Percentiles rank a stretch among this genome's conserved stretches.
Conservation (phyloP, 179 eudicot genomes). For the Pouteria campechiana region DNA sequence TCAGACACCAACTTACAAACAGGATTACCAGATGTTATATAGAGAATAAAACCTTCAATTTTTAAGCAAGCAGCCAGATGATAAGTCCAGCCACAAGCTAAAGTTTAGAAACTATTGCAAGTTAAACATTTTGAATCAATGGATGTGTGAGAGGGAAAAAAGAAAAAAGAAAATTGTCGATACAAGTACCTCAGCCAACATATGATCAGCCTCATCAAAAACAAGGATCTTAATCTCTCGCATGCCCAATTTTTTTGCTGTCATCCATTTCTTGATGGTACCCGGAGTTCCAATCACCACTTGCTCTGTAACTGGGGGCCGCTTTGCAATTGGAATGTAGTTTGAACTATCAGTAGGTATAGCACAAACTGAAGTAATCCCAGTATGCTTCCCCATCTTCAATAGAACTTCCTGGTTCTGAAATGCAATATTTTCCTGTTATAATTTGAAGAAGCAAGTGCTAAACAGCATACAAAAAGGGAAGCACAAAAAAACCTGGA, state of each 20-base stretch:
- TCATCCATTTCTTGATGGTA: slow-evolving; percentile 53
- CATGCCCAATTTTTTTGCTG: slow-evolving; percentile 41
- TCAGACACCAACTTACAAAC: no score
- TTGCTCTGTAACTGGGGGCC: slow-evolving; percentile 53
- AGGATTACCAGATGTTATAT: no score
- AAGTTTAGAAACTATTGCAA: background rate
- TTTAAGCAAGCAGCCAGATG: no score
- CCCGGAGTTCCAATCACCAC: slow-evolving; percentile 92
- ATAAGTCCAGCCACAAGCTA: no score
- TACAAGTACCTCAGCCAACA: slow-evolving; percentile 84
- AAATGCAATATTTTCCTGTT: slow-evolving; percentile 12
- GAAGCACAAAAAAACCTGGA: slow-evolving; percentile 35
- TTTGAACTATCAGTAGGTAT: slow-evolving; percentile 43
- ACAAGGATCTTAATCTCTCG: slow-evolving; percentile 69
- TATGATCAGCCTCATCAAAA: slow-evolving; percentile 94
- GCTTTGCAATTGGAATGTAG: slow-evolving; percentile 32
- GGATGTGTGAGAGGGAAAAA: background rate
- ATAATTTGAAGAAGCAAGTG: background rate
- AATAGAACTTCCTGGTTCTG: slow-evolving; percentile 82
- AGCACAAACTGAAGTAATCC: slow-evolving; percentile 66
- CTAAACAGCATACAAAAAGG: background rate
- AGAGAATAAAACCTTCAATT: no score
- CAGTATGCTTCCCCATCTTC: slow-evolving; percentile 80
- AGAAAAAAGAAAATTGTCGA: background rate
- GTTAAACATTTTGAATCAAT: background rate